These are phyloP conservation scores for Pseudogymnoascus sp. DNA, from an alignment of 2,329 filamentous ascomycete genomes.

Conservation along the genomic window DNA sequence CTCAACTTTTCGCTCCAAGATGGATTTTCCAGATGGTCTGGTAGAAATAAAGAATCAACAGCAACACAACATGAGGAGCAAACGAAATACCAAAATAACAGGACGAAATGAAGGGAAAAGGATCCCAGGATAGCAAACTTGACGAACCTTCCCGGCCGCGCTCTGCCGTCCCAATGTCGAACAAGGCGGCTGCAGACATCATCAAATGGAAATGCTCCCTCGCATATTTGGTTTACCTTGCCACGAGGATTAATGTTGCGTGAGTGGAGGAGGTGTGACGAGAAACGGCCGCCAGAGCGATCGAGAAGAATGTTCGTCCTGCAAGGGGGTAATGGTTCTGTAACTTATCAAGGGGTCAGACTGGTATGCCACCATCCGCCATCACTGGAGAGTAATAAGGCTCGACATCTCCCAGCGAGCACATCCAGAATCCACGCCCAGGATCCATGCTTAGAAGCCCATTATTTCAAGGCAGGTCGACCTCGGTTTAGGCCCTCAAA, in stretches of 20 bases:
- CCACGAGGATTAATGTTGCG: background rate
- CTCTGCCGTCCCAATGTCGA: conserved; percentile 1
- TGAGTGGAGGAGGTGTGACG: background rate
- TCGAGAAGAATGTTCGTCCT: background rate
- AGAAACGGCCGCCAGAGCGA: background rate
- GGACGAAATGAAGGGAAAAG: background rate
- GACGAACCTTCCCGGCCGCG: background rate
- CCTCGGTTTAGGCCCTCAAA: background rate
- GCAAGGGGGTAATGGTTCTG: background rate
- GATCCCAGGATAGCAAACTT: background rate
- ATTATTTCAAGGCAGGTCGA: background rate
- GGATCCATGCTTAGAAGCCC: background rate
- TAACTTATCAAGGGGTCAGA: background rate
- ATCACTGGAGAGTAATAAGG: background rate
- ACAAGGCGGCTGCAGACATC: background rate
- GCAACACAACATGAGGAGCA: background rate
- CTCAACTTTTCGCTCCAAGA: background rate
- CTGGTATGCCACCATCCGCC: background rate
- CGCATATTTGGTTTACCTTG: conserved; percentile 1
- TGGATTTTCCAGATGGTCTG: conserved; percentile 1
- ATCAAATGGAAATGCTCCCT: background rate
- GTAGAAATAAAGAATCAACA: background rate
- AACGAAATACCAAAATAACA: background rate
- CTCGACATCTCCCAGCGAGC: background rate
- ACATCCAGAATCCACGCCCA: background rate